Evolutionary conservation across 2,329 filamentous ascomycete genomes (phyloP), one percentile per base, ranked within the genome.

Genomic region (Raffaelea ambrosiae): DNA sequence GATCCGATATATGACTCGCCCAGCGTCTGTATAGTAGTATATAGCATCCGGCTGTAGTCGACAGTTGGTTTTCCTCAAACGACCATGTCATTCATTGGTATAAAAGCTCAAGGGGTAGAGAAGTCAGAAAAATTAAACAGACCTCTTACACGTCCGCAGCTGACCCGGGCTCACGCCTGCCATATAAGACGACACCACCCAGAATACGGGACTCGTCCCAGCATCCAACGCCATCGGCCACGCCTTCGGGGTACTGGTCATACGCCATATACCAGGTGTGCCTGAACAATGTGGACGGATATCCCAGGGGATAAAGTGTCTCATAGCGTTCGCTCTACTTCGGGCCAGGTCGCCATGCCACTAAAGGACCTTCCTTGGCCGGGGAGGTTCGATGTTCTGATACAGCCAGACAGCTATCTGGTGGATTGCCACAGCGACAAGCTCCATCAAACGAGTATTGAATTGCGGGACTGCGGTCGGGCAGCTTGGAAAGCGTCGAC

Each of bases 171-270:
- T 22, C 43, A 22, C 53, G 47, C 39, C 51, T n/a, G 18, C 57
- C 55, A 36, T 59, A 61, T 2, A 58, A 22, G 10, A 53, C 51
- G 1, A 59, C 57, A 4, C 59, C 58, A 2, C 60, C 59, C 1
- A 63, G 48, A 22, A 61, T 59, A 3, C 52, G 51, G 2, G 46
- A 47, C 46, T 63, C 60, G 3, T 57, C 59, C 59, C 59, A 63
- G 41, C 59, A 62, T 2, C 59, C 60, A 1, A 58, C 58, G 19
- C 54, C 43, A 36, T 62, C 58, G 3, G 58, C 57, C 13, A 61
- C 40, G 9, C 56, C 58, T 4, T 57, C 41, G 7, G 59, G 60
- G 41, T 63, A 65, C 29, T 61, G 57, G 5, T 61, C 51, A 35
- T 55, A 48, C 36, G 58, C 49, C 1, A 4, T 7, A 44, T 63